These are phyloP conservation scores for Lactarius tabidus DNA, from an alignment of 768 basidiomycete species.

Conservation along the genomic window DNA sequence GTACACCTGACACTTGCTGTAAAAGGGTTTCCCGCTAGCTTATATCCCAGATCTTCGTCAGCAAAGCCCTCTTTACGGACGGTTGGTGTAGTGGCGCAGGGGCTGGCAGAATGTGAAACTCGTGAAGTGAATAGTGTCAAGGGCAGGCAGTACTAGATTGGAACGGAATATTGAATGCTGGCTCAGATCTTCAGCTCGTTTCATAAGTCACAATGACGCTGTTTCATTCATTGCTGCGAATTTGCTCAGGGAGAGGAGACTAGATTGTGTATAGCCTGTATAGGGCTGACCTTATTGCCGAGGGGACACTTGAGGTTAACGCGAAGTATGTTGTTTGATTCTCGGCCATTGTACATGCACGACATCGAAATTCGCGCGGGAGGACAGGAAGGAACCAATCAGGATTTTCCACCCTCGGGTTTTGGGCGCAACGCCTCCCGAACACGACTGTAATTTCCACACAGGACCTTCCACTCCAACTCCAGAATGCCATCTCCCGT, in stretches of 20 bases:
- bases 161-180: background rate
- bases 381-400: background rate
- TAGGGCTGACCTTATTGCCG: background rate
- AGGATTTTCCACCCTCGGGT: background rate
- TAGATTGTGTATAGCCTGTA: too few species aligned
- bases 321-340: background rate
- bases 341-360: background rate
- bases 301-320: background rate
- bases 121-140: too few species aligned
- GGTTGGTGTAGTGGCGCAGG: too few species aligned
- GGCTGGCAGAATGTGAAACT: background rate
- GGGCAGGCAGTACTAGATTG: too few species aligned
- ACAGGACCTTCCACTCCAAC: conserved; percentile 57
- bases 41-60: too few species aligned
- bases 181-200: background rate
- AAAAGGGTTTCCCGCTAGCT: too few species aligned
- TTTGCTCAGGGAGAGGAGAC: background rate
- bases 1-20: too few species aligned
- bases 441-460: conserved; percentile 56
- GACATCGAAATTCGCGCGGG: background rate
- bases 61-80: too few species aligned
- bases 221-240: background rate
- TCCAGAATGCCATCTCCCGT: conserved; percentile 53
- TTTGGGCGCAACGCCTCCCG: conserved; percentile 8
- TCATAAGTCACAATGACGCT: background rate